Conservation (phyloP, 1,284 basidiomycete genomes). For the Sanghuangporus sanghuang region DNA sequence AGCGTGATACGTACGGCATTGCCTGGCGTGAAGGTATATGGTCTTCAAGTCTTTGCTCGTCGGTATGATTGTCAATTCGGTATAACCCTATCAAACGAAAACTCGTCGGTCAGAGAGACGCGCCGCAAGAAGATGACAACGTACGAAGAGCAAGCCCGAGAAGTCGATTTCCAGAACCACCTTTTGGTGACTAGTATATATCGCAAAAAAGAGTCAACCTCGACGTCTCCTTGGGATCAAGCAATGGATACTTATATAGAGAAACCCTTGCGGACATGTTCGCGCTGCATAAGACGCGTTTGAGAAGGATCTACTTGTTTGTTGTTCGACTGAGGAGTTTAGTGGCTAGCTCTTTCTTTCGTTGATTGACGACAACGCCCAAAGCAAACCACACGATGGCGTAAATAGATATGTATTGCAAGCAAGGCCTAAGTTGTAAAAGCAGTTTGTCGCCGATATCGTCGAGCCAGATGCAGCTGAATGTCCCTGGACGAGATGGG, state of each 20-base stretch:
- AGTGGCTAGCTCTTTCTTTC: neutral
- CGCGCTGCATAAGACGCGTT: conserved; percentile 53
- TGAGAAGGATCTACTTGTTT: neutral
- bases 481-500: neutral
- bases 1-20: conserved; percentile 59
- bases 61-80: conserved; percentile 84
- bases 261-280: conserved; percentile 74
- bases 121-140: conserved; percentile 19
- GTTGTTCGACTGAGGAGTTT: neutral
- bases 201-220: conserved; percentile 32
- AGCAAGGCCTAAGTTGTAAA: neutral
- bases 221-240: conserved; percentile 30
- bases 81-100: conserved; percentile 65
- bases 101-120: neutral
- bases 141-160: conserved; percentile 71
- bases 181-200: conserved; percentile 88
- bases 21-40: conserved; percentile 80
- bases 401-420: neutral
- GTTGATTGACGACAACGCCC: neutral
- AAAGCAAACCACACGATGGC: neutral
- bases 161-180: conserved; percentile 89
- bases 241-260: conserved; percentile 67
- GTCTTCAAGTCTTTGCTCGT: conserved; percentile 71
- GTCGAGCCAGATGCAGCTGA: neutral
- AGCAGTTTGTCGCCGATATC: neutral